Evolutionary conservation across 768 basidiomycete genomes (phyloP), one percentile per base, ranked within the genome.

Genomic region (Hygrophorus russula): DNA sequence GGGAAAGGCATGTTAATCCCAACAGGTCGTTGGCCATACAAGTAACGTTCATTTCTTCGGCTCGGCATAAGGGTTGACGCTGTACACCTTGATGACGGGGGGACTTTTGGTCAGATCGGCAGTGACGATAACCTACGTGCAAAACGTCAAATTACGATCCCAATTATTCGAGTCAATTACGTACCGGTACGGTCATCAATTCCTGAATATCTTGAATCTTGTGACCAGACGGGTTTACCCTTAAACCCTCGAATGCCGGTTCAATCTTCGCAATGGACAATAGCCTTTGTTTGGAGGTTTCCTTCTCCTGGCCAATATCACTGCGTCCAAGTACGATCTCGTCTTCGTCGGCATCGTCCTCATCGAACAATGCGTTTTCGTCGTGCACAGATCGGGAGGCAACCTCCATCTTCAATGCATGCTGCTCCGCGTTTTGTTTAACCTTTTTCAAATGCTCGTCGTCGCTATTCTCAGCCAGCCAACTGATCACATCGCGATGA

Each of bases 81-180:
- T 91, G 70, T 92, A 92, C 45, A 98, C 91, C 63, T 96, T 93
- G 71, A 98, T 85, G 55, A 97, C 88, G 3, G 92, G 92, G 32
- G 92, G 92, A 53, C 86, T 90, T 76, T 94, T 96, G 49, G 89
- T 90, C 53, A 94, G 65, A 60, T 97, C 92, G 27, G 90, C 90
- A 33, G 91, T 93, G 52, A 96, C 82, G 55, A 96, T 93, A 52
- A 93, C 90, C 88, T 91, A 52, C 2, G 46, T 19, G 31, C 31
- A 41, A 24, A 17, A 4, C n/a, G 29, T 13, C 13, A 15, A 37
- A n/a, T 19, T 14, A 41, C n/a, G 28, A 15, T 46, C 11, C 9
- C 13, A 15, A 9, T 12, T 30, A 13, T 8, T 30, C 11, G 6
- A 18, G 5, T 44, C 42, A 32, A 29, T 42, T 11, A 73, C 82